Conservation (phyloP, 306 rosid genomes). For the Albizia julibrissin region DNA sequence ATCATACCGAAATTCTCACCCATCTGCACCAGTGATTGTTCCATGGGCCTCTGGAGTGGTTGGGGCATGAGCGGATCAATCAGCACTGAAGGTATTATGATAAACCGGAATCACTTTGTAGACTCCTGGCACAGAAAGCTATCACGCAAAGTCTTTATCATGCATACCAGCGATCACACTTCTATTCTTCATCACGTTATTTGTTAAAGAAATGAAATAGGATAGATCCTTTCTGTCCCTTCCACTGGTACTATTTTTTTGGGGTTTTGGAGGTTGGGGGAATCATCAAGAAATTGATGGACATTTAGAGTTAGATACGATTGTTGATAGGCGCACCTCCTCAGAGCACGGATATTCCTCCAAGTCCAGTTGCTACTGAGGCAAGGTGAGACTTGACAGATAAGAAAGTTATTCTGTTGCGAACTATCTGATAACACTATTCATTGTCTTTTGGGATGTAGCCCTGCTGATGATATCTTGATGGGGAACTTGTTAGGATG, state of each 20-base stretch:
- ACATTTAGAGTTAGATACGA: conserved; percentile 16
- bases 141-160: conserved; percentile 24
- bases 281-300: not conserved
- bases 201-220: conserved; percentile 30
- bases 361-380: conserved; percentile 26
- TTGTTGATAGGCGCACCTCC: conserved; percentile 30
- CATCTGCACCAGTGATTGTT: conserved; percentile 67
- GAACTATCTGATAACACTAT: conserved; percentile 17
- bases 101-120: conserved; percentile 22
- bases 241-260: not conserved
- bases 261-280: not conserved
- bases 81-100: conserved; percentile 23
- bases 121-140: conserved; percentile 31
- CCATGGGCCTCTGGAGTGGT: conserved; percentile 88
- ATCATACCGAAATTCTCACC: conserved; percentile 62
- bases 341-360: conserved; percentile 27
- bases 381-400: conserved; percentile 28
- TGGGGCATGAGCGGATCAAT: conserved; percentile 28
- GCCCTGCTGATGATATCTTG: conserved; percentile 12
- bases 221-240: conserved; percentile 3
- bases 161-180: conserved; percentile 32
- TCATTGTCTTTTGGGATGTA: conserved; percentile 35
- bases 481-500: not conserved
- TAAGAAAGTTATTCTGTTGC: conserved; percentile 32
- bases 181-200: conserved; percentile 28